Base-by-base conservation (phyloP, 2,329 filamentous ascomycete genomes). In the Claviceps sp. region DNA sequence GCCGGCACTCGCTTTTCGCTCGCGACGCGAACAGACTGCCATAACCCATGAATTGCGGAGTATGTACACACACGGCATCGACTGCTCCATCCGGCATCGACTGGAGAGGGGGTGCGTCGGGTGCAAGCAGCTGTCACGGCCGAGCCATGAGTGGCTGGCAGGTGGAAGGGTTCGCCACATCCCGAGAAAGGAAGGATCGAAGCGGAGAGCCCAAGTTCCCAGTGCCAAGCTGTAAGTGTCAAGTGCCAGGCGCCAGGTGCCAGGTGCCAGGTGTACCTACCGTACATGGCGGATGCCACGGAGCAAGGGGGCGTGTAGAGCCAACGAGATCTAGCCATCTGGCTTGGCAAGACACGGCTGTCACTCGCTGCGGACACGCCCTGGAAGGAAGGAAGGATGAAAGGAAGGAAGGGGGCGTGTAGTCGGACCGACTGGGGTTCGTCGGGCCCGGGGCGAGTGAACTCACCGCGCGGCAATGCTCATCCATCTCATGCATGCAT, bases 381-480 rank as follows among this genome's bases (percentile, higher is more conserved):
- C 22, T 42, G 34, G 18, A 38, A 20, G 46, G n/a, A 13, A 47
- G 34, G 46, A 14, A 47, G 46, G 30, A 14, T n/a, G n/a, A 8
- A 37, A 24, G 22, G 22, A 20, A 18, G 47, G 18, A 48, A 30
- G 20, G 14, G 13, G 13, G 47, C 20, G 47, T 47, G 46, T 13
- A 45, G 46, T 52, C 46, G 46, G 50, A 40, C 50, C 50, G 40
- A 52, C 50, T 45, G 45, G 50, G 40, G 50, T 44, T 18, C 34
- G 22, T 30, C 46, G 24, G 24, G 24, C 24, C 24, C 24, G 22
- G 18, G 26, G 38, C 16, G 34, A 41, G 36, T 9, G 20, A 41
- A 49, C 41, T 22, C 20, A 18, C 41, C 34, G 26, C n/a, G 22
- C 48, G 36, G 30, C 47, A 40, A 34, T 34, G 30, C 6, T 42